Percentiles rank a stretch among this genome's conserved stretches.
These are phyloP conservation scores for Agarophyton chilense DNA, from an alignment of 23 red algal species.

Conservation along the genomic window DNA sequence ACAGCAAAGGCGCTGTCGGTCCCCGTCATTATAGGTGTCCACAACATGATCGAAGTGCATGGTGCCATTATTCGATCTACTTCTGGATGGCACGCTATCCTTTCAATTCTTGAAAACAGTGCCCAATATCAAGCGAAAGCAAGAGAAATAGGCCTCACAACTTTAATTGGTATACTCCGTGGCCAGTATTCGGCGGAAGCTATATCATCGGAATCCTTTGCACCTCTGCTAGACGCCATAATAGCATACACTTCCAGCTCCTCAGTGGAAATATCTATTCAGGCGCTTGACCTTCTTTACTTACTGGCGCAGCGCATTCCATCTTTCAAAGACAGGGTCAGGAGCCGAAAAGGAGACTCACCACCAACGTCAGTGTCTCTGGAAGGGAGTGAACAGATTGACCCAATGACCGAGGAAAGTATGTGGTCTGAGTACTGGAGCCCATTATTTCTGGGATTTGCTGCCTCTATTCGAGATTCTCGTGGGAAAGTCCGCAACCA, in stretches of 20 bases:
- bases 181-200: slow-evolving; percentile 34
- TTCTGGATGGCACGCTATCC: slow-evolving; percentile 86
- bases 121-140: slow-evolving; percentile 52
- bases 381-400: not conserved
- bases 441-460: slow-evolving; percentile 57
- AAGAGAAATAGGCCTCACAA: slow-evolving; percentile 60
- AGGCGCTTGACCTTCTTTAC: slow-evolving; percentile 55
- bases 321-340: slow-evolving; percentile 7
- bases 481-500: slow-evolving; percentile 53
- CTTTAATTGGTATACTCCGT: slow-evolving; percentile 51
- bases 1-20: slow-evolving; percentile 59
- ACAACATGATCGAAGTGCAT: slow-evolving; percentile 73
- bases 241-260: slow-evolving; percentile 77
- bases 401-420: not conserved
- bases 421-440: slow-evolving; percentile 75
- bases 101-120: slow-evolving; percentile 65
- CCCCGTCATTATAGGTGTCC: slow-evolving; percentile 74
- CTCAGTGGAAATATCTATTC: slow-evolving; percentile 49
- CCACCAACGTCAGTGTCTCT: not conserved
- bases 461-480: slow-evolving; percentile 43
- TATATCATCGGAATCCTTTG: slow-evolving; percentile 77
- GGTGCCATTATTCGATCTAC: slow-evolving; percentile 59
- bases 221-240: slow-evolving; percentile 77
- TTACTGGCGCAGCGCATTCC: slow-evolving; percentile 43
- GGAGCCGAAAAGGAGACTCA: not conserved